phyloP scores from a whole-genome alignment of 177 flowering plant genomes.

The Vitis hybrid region DNA sequence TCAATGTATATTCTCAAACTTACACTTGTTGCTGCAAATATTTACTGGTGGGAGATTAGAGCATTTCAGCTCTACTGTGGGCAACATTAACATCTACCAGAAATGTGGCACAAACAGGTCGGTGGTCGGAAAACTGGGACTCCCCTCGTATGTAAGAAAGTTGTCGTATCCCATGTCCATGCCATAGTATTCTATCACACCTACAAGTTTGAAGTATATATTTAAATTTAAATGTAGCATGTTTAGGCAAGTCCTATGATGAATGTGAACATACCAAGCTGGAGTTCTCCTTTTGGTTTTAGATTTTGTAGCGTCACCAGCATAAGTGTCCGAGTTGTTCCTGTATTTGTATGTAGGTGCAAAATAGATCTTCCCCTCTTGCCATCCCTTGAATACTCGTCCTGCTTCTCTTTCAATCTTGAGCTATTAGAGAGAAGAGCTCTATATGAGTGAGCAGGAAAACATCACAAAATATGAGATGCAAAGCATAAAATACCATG shows the following conservation, averaged over 20 bases:
- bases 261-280: constrained; percentile 51
- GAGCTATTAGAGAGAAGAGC: constrained; percentile 35
- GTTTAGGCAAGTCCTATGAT: neutral
- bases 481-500: too few relatives aligned
- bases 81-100: constrained; percentile 37
- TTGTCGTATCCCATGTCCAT: constrained; percentile 66
- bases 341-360: constrained; percentile 84
- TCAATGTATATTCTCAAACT: too few relatives aligned
- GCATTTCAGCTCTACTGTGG: constrained; percentile 14
- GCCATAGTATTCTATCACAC: constrained; percentile 84
- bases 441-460: neutral
- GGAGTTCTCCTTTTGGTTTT: constrained; percentile 75
- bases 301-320: constrained; percentile 54
- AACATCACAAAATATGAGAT: neutral
- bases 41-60: too few relatives aligned
- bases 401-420: constrained; percentile 75
- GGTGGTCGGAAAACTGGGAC: constrained; percentile 72
- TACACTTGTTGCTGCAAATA: too few relatives aligned
- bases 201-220: constrained; percentile 28
- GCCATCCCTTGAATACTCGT: constrained; percentile 78
- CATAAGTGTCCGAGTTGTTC: constrained; percentile 62
- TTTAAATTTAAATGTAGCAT: neutral
- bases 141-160: constrained; percentile 57
- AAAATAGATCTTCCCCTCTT: constrained; percentile 75
- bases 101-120: constrained; percentile 73